These are phyloP conservation scores for Trametes sp. DNA, from an alignment of 1,284 basidiomycete species.

Conservation along the genomic window DNA sequence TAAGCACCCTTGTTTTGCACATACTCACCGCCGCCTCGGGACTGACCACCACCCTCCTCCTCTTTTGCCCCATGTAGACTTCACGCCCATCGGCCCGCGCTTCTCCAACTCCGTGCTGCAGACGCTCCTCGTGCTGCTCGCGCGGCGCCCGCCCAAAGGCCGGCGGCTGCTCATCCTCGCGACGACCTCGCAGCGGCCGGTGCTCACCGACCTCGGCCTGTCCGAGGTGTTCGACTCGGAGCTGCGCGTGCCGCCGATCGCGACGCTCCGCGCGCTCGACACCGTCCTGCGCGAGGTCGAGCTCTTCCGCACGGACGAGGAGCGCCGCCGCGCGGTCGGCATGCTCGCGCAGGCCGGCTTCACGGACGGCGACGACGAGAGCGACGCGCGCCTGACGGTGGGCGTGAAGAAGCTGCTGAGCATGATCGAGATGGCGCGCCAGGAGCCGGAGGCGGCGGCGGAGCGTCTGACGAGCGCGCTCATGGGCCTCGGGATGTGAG, in stretches of 20 bases:
- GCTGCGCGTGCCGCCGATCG: slow-evolving; percentile 86
- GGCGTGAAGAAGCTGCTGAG: slow-evolving; percentile 96
- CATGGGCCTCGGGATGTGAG: slow-evolving; percentile 63
- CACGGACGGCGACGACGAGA: slow-evolving; percentile 52
- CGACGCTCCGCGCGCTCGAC: slow-evolving; percentile 76
- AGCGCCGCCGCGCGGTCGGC: slow-evolving; percentile 66
- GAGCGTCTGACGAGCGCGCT: slow-evolving; percentile 77
- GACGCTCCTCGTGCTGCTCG: slow-evolving; percentile 89
- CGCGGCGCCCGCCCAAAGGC: slow-evolving; percentile 93
- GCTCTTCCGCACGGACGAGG: slow-evolving; percentile 72
- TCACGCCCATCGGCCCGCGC: slow-evolving; percentile 96
- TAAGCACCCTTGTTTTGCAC: slow-evolving; percentile 45
- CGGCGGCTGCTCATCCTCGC: slow-evolving; percentile 93
- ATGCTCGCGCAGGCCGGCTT: slow-evolving; percentile 85
- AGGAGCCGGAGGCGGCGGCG: slow-evolving; percentile 86
- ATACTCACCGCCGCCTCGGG: neutral
- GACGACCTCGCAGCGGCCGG: slow-evolving; percentile 89
- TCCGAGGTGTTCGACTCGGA: slow-evolving; percentile 91
- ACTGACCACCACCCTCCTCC: neutral
- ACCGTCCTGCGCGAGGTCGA: slow-evolving; percentile 85
- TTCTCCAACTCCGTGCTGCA: slow-evolving; percentile 97
- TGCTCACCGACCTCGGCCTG: slow-evolving; percentile 92
- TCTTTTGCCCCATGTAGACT: slow-evolving; percentile 62
- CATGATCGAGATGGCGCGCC: slow-evolving; percentile 95
- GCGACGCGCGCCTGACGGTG: slow-evolving; percentile 67